phyloP scores from a whole-genome alignment of 192 early-diverging fungal species.

The Coemansia sp. region DNA sequence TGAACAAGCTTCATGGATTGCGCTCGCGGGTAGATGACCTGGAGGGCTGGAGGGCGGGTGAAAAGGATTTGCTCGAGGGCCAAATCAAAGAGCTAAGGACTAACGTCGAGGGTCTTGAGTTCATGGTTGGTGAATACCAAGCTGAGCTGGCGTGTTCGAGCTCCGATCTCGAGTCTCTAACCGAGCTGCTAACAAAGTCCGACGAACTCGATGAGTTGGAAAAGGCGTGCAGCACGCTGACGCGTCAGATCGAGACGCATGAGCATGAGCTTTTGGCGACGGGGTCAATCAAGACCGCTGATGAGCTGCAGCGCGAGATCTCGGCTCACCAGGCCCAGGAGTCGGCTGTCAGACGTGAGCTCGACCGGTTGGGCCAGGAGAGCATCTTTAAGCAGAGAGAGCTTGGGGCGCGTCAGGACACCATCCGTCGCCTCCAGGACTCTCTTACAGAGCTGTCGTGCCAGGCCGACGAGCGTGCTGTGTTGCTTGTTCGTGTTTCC shows the following conservation, averaged over 20 bases:
- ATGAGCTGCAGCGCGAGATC: conserved; percentile 69
- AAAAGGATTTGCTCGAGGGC: conserved; percentile 30
- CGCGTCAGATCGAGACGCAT: conserved; percentile 54
- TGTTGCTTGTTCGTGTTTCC: conserved; percentile 27
- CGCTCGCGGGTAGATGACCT: conserved; percentile 40
- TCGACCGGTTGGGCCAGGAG: conserved; percentile 60
- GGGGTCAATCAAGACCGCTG: conserved; percentile 67
- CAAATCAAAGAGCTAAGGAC: conserved; percentile 54
- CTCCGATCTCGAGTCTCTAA: conserved; percentile 15
- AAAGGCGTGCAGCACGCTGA: conserved; percentile 45
- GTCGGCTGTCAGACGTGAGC: conserved; percentile 55
- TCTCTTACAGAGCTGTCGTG: conserved; percentile 33
- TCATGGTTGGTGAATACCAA: conserved; percentile 21
- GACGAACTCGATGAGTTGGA: conserved; percentile 37
- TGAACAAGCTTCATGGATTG: conserved; percentile 28
- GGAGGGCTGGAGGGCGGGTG: conserved; percentile 42
- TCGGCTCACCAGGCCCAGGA: conserved; percentile 47
- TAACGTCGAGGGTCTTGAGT: conserved; percentile 36
- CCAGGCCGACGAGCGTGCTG: conserved; percentile 32
- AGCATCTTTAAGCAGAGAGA: conserved; percentile 60
- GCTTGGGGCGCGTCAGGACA: conserved; percentile 52
- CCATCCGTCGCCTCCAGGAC: conserved; percentile 27
- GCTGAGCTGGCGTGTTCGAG: conserved; percentile 17
- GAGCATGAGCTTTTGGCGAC: conserved; percentile 59
- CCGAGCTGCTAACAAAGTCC: conserved; percentile 16